Evolutionary conservation across 1,139 yeast genomes (phyloP).

Genomic region (Taphrina populina): DNA sequence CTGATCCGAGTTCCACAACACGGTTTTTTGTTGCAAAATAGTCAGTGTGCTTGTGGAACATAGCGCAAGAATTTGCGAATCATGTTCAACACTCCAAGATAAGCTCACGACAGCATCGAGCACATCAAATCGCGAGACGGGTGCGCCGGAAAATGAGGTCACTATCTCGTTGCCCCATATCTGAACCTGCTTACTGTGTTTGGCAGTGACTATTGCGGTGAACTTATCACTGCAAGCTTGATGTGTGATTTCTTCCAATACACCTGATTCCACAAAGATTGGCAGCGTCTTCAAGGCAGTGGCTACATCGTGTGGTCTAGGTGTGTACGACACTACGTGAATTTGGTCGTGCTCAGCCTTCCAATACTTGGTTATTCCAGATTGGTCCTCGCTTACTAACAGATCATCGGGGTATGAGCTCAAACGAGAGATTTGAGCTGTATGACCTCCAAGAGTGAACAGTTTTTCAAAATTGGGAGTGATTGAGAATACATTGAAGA

Average conservation of each 20-base stretch:
- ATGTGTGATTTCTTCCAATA: background rate
- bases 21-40: background rate
- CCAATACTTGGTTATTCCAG: background rate
- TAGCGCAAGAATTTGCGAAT: background rate
- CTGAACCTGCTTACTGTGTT: background rate
- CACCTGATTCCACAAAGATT: background rate
- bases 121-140: background rate
- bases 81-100: background rate
- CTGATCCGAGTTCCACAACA: background rate
- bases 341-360: too few relatives aligned
- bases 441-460: background rate
- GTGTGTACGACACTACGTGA: too few relatives aligned
- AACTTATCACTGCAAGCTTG: background rate
- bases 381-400: background rate
- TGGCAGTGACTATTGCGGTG: background rate
- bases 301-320: too few relatives aligned
- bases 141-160: slow-evolving; percentile 7
- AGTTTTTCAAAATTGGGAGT: background rate
- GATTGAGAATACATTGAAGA: background rate
- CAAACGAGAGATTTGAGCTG: background rate
- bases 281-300: too few relatives aligned
- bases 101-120: background rate
- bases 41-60: background rate
- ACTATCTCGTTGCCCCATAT: slow-evolving; percentile 9
- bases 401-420: background rate